Evolutionary conservation across 176 grass and related monocot species (phyloP).

Genomic region (Triticum aestivum): IWGSC_CS_RefSeq_v2.1 NC_057799.1:196208800-196209299

Average conservation of each 20-base stretch:
- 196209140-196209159: not conserved
- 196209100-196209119: conserved; percentile 32
- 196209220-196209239: no score
- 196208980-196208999: not conserved
- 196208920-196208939: not conserved
- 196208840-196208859: not conserved
- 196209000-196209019: not conserved
- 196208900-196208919: not conserved
- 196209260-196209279: no score
- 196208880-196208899: conserved; percentile 10
- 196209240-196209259: no score
- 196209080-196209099: conserved; percentile 34
- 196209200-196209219: not conserved
- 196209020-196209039: not conserved
- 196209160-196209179: not conserved
- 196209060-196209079: conserved; percentile 12
- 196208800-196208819: conserved; percentile 32
- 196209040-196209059: not conserved
- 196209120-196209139: not conserved
- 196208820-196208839: conserved; percentile 21
- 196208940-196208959: not conserved
- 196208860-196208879: not conserved
- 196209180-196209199: not conserved
- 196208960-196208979: not conserved
- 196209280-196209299: no score